Percentiles rank a stretch among this genome's conserved stretches.
Evolutionary conservation across 2,329 filamentous ascomycete genomes (phyloP).

Genomic region (Phialemonium atrogriseum): DNA sequence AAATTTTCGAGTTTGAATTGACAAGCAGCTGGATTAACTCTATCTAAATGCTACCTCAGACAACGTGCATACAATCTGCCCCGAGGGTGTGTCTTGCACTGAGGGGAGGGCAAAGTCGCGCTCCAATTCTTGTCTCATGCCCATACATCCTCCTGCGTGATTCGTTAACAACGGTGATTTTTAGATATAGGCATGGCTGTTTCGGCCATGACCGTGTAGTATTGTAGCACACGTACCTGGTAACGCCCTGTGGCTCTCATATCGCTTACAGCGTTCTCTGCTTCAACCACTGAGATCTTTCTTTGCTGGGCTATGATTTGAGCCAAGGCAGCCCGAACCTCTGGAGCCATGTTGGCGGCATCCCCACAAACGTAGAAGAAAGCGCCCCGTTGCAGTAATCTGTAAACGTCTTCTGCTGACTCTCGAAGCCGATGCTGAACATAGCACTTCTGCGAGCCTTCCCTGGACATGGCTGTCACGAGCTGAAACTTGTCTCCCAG

Average conservation of each 20-base stretch:
- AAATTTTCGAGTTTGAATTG: too few species aligned
- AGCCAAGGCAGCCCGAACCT: conserved; percentile 79
- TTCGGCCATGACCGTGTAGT: too few species aligned
- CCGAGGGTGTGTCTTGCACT: too few species aligned
- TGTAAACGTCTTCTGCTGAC: conserved; percentile 73
- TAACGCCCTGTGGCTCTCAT: conserved; percentile 95
- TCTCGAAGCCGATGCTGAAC: conserved; percentile 91
- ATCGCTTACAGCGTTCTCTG: conserved; percentile 90
- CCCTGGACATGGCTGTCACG: conserved; percentile 91
- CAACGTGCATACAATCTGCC: too few species aligned
- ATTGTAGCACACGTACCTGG: conserved; percentile 73
- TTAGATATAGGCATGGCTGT: too few species aligned
- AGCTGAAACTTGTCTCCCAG: conserved; percentile 86
- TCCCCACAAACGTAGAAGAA: conserved; percentile 99
- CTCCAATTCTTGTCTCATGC: too few species aligned
- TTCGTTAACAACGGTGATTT: too few species aligned
- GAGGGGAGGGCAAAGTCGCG: too few species aligned
- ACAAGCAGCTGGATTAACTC: too few species aligned
- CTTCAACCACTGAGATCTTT: conserved; percentile 75
- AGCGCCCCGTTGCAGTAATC: conserved; percentile 75
- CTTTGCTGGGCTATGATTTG: conserved; percentile 83
- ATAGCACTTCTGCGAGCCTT: conserved; percentile 82
- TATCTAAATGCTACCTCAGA: too few species aligned
- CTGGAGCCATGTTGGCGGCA: conserved; percentile 91
- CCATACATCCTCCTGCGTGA: too few species aligned